Evolutionary conservation across 495 filamentous ascomycete species (phyloP), one percentile per base, ranked within the genome.

Genomic region (Podospora anserina): DNA sequence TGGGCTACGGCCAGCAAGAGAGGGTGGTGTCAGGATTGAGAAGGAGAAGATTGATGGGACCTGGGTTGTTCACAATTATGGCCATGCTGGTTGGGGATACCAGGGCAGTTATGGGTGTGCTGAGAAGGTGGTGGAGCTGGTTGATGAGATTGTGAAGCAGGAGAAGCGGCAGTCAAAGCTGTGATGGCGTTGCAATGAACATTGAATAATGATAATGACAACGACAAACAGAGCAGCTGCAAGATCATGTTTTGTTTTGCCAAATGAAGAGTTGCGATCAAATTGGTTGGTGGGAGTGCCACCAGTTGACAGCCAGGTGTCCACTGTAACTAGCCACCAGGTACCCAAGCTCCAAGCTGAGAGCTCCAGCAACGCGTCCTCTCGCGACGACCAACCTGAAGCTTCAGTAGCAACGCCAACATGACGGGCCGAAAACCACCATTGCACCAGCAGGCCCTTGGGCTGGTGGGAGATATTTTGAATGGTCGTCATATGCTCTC

Each of bases 61-160:
- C 0, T 87, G 85, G 80, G 87, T 97, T 11, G 92, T 99, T 69
- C 95, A 99, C 76, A 94, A 97, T 71, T 99, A 99, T 76, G 96
- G 96, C 11, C 94, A 97, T 81, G 93, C 91, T 0, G 95, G 95
- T 0, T 97, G 93, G 83, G 95, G 89, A 66, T 93, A 97, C 74
- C 95, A 99, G 77, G 86, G 88, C 27, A 91, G 88, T 19, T 99
- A 91, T 78, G 95, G 95, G 1, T 93, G 91, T 79, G 88, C 93
- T 0, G 79, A 88, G 71, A 82, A 85, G 60, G 90, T 88, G 0
- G 85, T 90, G 28, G 84, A 83, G 71, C 77, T 97, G 76, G 91
- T 96, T 19, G 85, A 90, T 55, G 88, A 91, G 72, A 68, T 81
- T 23, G 16, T 76, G 4, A 66, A 55, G 9, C 58, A 67, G 59